Base-by-base conservation (phyloP, 306 rosid species). In the Vigna mungo region DNA sequence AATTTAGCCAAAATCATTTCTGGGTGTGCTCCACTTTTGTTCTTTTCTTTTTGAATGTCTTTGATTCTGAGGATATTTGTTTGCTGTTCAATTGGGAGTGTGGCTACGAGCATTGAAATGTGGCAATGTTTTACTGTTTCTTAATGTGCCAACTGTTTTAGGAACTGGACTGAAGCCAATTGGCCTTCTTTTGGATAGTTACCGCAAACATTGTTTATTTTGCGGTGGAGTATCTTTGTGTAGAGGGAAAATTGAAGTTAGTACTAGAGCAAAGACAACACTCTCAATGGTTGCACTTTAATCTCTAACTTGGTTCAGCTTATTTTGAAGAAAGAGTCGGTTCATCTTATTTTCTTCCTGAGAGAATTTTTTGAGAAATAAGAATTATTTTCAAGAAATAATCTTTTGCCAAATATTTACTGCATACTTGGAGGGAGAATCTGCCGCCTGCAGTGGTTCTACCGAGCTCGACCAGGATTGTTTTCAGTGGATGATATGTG, bases 101-200 rank as follows among this genome's bases (percentile, higher is more conserved):
- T 74, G 68, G 2, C 20, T 6, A 47, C 68, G 63, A 47, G 76
- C 70, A 44, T 74, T 53, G 56, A 43, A 11, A 46, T 59, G 41
- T 74, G 32, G 2, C 20, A 81, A 43, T 56, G 54, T 34, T 23
- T 77, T 66, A 14, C 60, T 63, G 67, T 66, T 43, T 76, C 6
- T 5, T 47, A 27, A 48, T 72, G 65, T 61, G 78, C 51, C 30
- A 16, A 72, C 61, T 66, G 23, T 55, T 71, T 77, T 64, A 36
- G 18, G 65, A 75, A 47, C 83, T 75, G 48, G 62, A n/a, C 66
- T 65, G 68, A 6, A 15, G 75, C 72, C 47, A 58, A 51, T 77
- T 17, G 76, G 14, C 53, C 44, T 58, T 39, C 23, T 58, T 71
- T 65, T 74, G 55, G 67, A 55, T 78, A 43, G 52, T 39, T 39